Base-by-base conservation (phyloP, 2,329 filamentous ascomycete genomes). In the Drechslera avenae region DNA sequence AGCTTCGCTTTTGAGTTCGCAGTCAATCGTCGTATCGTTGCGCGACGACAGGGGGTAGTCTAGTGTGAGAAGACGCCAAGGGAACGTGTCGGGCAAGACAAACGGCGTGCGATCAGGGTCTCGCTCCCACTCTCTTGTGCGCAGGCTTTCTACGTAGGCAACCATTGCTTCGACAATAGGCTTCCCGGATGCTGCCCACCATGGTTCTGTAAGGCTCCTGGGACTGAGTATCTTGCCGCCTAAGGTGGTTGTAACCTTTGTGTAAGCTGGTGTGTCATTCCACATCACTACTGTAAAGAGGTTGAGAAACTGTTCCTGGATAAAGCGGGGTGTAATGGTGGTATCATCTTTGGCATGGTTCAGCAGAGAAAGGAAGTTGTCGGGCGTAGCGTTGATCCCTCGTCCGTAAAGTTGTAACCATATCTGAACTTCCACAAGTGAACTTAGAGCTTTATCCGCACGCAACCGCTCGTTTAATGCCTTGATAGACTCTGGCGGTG, bases 381-480 rank as follows among this genome's bases (percentile, higher is more conserved):
- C 17, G 12, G 4, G 33, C 26, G 5, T 28, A 32, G 17, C 16
- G 0, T 48, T 21, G 40, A 44, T 31, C 13, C 42, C 52, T 34
- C 21, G 13, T 6, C 50, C 60, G 48, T 66, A 73, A 10, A 68
- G 26, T 0, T 44, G 31, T 7, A 73, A 54, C 66, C 68, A 74
- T 26, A 34, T 57, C 32, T 48, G 33, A 1, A 63, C 56, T 4
- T 57, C 52, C 0, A 48, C 39, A 4, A 51, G 31, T 16, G 40
- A 42, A 3, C 23, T 48, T 5, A 60, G 8, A 1, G 36, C 18
- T 2, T 47, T 39, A 21, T 64, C 46, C 4, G 50, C 45, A 19
- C 23, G 30, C 0, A 66, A 28, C 12, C 5, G 31, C 23, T 64
- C 44, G 33, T 69, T 71, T 9, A 73, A 21, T 0, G 36, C 43